phyloP scores from a whole-genome alignment of 2,329 filamentous ascomycete genomes.

The Neopestalotiopsis sp. region DNA sequence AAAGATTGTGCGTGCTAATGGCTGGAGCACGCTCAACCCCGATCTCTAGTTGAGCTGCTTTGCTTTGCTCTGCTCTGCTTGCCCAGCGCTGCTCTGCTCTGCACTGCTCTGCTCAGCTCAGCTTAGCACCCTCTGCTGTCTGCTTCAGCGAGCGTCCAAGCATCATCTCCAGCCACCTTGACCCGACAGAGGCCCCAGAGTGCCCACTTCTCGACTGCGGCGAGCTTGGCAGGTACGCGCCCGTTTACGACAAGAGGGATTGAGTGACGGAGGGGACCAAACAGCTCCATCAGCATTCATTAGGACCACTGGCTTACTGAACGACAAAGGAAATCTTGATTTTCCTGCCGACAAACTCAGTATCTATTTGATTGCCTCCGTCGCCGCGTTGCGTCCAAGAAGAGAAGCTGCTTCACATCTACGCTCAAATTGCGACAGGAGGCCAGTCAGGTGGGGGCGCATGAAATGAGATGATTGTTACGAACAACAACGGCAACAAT shows the following conservation, averaged over 20 bases:
- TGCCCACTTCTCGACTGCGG: neutral
- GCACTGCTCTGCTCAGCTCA: neutral
- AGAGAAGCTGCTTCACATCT: too few species aligned
- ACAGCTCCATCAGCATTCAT: neutral
- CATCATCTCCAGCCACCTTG: neutral
- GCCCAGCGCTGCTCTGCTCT: neutral
- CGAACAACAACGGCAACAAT: neutral
- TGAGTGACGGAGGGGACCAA: neutral
- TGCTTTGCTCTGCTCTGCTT: neutral
- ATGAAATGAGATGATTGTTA: neutral
- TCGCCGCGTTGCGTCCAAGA: neutral
- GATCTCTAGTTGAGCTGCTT: neutral
- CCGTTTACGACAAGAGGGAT: neutral
- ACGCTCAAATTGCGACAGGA: neutral
- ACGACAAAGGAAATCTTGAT: neutral
- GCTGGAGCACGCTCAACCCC: neutral
- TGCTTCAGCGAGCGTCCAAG: too few species aligned
- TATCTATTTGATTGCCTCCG: neutral
- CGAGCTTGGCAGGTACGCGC: neutral
- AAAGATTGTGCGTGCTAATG: neutral
- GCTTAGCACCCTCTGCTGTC: neutral
- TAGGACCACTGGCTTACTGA: neutral
- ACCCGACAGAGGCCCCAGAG: neutral
- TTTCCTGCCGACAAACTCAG: neutral
- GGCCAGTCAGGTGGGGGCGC: neutral